These are phyloP conservation scores for Plasmodium chabaudi DNA, from an alignment of 169 alveolate genomes.

Conservation along the genomic window DNA sequence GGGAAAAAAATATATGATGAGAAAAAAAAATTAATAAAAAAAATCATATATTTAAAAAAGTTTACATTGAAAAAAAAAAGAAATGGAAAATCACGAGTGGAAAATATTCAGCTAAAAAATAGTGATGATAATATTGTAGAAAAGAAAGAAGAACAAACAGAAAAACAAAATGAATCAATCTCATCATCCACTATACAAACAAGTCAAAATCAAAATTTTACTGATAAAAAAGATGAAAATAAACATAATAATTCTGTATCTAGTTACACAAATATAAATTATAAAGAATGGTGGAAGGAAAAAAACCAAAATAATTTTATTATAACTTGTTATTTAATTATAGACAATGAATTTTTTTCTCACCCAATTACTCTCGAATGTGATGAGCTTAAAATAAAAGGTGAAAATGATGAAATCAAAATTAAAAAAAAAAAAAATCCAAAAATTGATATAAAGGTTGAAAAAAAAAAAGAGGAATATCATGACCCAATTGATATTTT, in stretches of 20 bases:
- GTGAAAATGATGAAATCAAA: not conserved
- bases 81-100: not conserved
- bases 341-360: conserved; percentile 38
- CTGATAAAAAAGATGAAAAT: not conserved
- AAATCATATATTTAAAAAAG: conserved; percentile 8
- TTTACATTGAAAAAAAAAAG: conserved; percentile 8
- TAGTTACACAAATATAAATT: not conserved
- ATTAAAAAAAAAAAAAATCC: not conserved
- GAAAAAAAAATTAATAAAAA: not conserved
- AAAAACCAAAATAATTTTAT: conserved; percentile 1
- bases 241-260: not conserved
- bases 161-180: not conserved
- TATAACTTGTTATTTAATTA: conserved; percentile 11
- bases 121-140: no score
- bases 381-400: not conserved
- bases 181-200: not conserved
- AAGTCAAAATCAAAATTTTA: not conserved
- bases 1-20: not conserved
- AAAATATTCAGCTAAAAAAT: no score
- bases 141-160: not conserved
- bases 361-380: conserved; percentile 21
- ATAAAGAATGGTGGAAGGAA: not conserved
- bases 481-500: not conserved
- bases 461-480: not conserved
- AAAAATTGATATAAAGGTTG: not conserved